Percentiles rank a stretch among this genome's conserved stretches.
Conservation (phyloP, 1,139 yeast genomes). For the Nakaseomyces kungkrabaensis region DNA sequence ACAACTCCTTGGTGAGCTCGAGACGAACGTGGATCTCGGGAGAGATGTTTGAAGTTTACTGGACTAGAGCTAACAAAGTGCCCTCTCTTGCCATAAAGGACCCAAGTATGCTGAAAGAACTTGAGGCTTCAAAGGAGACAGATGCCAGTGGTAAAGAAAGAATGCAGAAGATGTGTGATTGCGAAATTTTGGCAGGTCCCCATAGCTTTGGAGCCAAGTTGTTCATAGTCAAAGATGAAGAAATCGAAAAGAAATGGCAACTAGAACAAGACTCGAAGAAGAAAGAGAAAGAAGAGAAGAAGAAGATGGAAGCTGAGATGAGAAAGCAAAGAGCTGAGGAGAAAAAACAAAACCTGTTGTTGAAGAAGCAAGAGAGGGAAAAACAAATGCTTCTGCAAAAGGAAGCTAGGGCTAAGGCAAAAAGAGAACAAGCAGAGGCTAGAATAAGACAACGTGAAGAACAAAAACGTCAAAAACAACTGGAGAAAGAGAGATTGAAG, state of each 20-base stretch:
- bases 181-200: constrained; percentile 66
- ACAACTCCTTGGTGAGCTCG: constrained; percentile 65
- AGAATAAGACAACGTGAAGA: constrained; percentile 16
- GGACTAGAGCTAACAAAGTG: constrained; percentile 44
- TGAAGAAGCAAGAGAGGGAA: constrained; percentile 27
- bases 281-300: constrained; percentile 31
- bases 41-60: constrained; percentile 67
- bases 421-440: constrained; percentile 15
- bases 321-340: constrained; percentile 25
- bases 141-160: constrained; percentile 53
- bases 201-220: constrained; percentile 69
- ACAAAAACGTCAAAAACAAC: constrained; percentile 14
- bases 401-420: constrained; percentile 17
- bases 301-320: constrained; percentile 32
- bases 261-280: constrained; percentile 30
- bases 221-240: constrained; percentile 73
- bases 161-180: constrained; percentile 82
- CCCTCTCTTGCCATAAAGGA: constrained; percentile 1
- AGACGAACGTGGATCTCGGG: constrained; percentile 64
- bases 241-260: constrained; percentile 33
- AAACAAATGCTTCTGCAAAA: constrained; percentile 14
- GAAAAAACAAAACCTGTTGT: constrained; percentile 19
- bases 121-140: constrained; percentile 30
- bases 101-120: neutral
- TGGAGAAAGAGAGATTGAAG: constrained; percentile 11